Conservation (phyloP, 2,329 filamentous ascomycete species). For the Corinectria fuckeliana region DNA sequence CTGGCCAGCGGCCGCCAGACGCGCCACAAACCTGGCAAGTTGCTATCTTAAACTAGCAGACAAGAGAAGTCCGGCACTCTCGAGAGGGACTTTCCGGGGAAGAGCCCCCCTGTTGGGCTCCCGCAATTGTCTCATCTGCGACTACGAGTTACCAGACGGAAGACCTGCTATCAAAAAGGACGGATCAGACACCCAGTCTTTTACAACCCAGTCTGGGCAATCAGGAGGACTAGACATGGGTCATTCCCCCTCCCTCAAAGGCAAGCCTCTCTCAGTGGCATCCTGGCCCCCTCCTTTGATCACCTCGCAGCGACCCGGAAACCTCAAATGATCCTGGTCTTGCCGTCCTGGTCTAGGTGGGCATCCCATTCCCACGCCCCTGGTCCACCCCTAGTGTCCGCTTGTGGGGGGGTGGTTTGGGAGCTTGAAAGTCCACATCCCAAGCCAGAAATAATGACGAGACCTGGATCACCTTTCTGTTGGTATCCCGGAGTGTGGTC, state of each 20-base stretch:
- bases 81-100: slow-evolving; percentile 15
- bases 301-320: slow-evolving; percentile 34
- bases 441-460: slow-evolving; percentile 35
- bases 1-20: slow-evolving; percentile 12
- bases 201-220: slow-evolving; percentile 21
- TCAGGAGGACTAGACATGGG: slow-evolving; percentile 33
- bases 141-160: slow-evolving; percentile 24
- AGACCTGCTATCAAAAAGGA: slow-evolving; percentile 29
- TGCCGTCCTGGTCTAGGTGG: slow-evolving; percentile 26
- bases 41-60: slow-evolving; percentile 9
- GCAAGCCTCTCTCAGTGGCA: slow-evolving; percentile 29
- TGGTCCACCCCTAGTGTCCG: slow-evolving; percentile 20
- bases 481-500: slow-evolving; percentile 35
- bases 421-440: slow-evolving; percentile 28
- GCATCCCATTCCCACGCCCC: slow-evolving; percentile 23
- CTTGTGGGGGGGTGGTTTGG: slow-evolving; percentile 28
- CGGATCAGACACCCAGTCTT: slow-evolving; percentile 22
- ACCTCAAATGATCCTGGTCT: slow-evolving; percentile 31
- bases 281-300: slow-evolving; percentile 36
- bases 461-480: slow-evolving; percentile 36
- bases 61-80: slow-evolving; percentile 19
- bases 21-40: slow-evolving; percentile 9
- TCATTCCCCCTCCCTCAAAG: slow-evolving; percentile 20
- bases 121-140: slow-evolving; percentile 34
- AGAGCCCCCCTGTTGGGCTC: slow-evolving; percentile 22